A percentile compares a stretch with the other conserved stretches of the same genome.
These are phyloP conservation scores for Suillus cothurnatus DNA, from an alignment of 768 basidiomycete genomes.

Conservation along the genomic window DNA sequence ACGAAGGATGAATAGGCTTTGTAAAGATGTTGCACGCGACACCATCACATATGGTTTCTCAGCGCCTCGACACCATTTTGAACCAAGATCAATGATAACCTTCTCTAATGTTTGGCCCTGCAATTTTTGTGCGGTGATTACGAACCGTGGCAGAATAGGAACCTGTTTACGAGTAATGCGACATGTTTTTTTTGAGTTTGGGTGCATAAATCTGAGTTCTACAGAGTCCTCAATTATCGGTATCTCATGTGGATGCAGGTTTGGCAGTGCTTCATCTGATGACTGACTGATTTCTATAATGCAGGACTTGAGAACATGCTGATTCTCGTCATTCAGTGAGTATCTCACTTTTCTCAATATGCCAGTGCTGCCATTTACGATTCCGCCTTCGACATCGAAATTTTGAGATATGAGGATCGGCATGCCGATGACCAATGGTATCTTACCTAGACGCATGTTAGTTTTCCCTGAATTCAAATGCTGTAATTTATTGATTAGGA, in stretches of 20 bases:
- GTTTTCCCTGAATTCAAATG: conserved; percentile 29
- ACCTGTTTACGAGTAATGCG: conserved; percentile 35
- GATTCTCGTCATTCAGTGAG: conserved; percentile 17
- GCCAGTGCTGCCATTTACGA: conserved; percentile 40
- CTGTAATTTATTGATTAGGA: conserved; percentile 12
- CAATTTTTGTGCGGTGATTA: not conserved
- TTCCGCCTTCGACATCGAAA: conserved; percentile 37
- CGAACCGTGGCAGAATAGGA: conserved; percentile 33
- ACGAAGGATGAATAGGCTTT: conserved; percentile 35
- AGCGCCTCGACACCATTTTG: conserved; percentile 18
- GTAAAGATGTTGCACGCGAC: conserved; percentile 32
- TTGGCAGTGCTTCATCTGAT: conserved; percentile 16
- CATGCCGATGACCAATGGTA: conserved; percentile 43
- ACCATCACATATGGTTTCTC: conserved; percentile 46
- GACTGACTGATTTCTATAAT: conserved; percentile 23
- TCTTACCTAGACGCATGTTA: not conserved
- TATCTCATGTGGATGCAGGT: not conserved
- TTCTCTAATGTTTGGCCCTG: not conserved
- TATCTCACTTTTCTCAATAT: conserved; percentile 29
- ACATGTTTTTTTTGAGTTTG: conserved; percentile 18
- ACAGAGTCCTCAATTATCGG: conserved; percentile 20
- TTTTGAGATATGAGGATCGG: conserved; percentile 41
- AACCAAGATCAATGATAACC: not conserved
- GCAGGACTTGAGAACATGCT: conserved; percentile 22
- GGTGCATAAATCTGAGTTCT: conserved; percentile 25